Base-by-base conservation (phyloP, 176 grass and related monocot genomes). In the Hyparrhenia diplandra region DNA sequence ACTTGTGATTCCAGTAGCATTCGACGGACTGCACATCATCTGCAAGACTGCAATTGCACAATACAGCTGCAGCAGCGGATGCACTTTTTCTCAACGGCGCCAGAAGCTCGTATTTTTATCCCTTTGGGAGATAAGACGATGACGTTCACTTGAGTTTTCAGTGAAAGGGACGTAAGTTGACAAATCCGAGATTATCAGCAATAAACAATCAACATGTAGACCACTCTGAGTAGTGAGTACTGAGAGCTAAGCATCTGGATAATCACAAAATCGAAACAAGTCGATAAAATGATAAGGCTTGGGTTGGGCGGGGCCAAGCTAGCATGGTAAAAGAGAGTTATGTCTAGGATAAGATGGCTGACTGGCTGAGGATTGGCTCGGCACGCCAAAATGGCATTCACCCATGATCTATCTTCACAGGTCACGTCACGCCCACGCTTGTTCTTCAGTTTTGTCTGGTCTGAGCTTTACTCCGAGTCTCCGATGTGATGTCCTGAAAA, bases 111-210 rank as follows among this genome's bases (percentile, higher is more conserved):
- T 65, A 72, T 14, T 78, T 45, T 1, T 17, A 75, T 52, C 20
- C 20, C 10, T 46, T 40, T 10, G 28, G 32, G 0, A 17, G 82
- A 85, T 89, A 85, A 71, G 82, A 85, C 11, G 63, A 58, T 5
- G 82, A 85, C 67, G 18, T 43, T 60, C 60, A 30, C 75, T 42
- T n/a, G 57, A 1, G 47, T 21, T 23, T 51, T 45, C 46, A 16
- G 2, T 37, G 79, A 77, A 49, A 72, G 45, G 54, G 43, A 58
- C 40, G 46, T 13, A 24, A 14, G 66, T 64, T 78, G 87, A 47
- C 20, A 68, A 67, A 68, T 42, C 63, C 20, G 25, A 32, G 36
- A 43, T 35, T 31, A 29, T 60, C 18, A 4, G 9, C 36, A 43
- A 59, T 81, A 68, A 45, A 58, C 32, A 54, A 85, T 29, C 57